phyloP scores from a whole-genome alignment of 164 flowering plant species.

The Sedum album region DNA sequence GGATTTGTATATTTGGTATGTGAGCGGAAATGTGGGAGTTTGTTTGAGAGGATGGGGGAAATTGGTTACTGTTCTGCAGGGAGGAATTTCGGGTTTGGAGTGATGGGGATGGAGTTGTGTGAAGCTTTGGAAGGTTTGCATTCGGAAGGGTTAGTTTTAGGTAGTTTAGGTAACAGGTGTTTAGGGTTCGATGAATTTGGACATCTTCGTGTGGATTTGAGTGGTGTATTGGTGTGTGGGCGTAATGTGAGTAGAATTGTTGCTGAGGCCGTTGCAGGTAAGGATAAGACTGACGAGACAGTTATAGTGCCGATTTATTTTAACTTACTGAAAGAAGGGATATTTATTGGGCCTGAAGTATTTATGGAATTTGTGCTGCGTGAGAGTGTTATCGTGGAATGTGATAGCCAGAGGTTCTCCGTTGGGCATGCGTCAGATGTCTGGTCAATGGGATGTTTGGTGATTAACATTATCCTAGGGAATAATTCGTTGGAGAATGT shows the following conservation, averaged over 20 bases:
- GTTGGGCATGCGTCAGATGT: conserved; percentile 55
- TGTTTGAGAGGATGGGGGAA: conserved; percentile 16
- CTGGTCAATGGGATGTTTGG: conserved; percentile 63
- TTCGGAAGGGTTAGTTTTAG: conserved; percentile 42
- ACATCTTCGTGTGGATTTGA: conserved; percentile 31
- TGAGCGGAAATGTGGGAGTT: conserved; percentile 25
- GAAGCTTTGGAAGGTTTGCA: conserved; percentile 52
- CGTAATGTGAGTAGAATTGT: conserved; percentile 27
- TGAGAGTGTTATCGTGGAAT: conserved; percentile 19
- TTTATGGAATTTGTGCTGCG: conserved; percentile 24
- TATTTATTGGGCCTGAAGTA: conserved; percentile 65
- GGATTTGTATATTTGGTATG: conserved; percentile 47
- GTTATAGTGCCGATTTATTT: conserved; percentile 16
- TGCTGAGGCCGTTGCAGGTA: conserved; percentile 12
- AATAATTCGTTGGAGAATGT: conserved; percentile 27
- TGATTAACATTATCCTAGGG: conserved; percentile 46
- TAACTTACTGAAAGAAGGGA: conserved; percentile 19
- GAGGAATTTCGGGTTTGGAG: conserved; percentile 22
- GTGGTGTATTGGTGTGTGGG: conserved; percentile 35
- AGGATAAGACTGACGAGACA: conserved; percentile 7
- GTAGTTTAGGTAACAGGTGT: conserved; percentile 44
- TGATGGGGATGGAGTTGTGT: conserved; percentile 53
- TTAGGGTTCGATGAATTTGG: conserved; percentile 51
- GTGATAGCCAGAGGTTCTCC: conserved; percentile 16
- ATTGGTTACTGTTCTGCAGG: conserved; percentile 12